Conservation (phyloP, 1,139 yeast species). For the Debaryomyces robertsiae region DNA sequence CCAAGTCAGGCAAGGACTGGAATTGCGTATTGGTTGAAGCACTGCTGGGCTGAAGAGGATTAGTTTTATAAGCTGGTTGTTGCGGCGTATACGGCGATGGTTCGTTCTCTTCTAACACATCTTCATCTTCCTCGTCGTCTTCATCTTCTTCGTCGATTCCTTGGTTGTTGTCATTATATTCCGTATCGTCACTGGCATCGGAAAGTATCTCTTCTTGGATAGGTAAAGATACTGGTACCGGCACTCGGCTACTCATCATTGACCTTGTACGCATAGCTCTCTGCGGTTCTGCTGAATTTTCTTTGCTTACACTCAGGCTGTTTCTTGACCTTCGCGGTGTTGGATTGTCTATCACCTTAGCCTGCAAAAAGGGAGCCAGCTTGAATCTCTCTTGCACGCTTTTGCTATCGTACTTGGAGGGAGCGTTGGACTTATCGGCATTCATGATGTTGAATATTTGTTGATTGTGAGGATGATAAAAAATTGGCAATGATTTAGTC, state of each 20-base stretch:
- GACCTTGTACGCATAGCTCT: slow-evolving; percentile 50
- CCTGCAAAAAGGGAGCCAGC: slow-evolving; percentile 51
- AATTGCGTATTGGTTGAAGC: slow-evolving; percentile 21
- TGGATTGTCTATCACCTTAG: slow-evolving; percentile 42
- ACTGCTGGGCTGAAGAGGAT: slow-evolving; percentile 12
- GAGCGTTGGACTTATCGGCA: slow-evolving; percentile 44
- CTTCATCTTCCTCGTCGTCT: slow-evolving; percentile 24
- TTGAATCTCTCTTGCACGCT: slow-evolving; percentile 50
- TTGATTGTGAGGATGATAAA: slow-evolving; percentile 46
- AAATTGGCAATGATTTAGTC: slow-evolving; percentile 64
- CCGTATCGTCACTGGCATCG: slow-evolving; percentile 34
- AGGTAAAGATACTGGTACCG: slow-evolving; percentile 40
- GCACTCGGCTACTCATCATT: slow-evolving; percentile 36
- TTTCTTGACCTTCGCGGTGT: slow-evolving; percentile 14
- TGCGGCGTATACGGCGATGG: slow-evolving; percentile 49
- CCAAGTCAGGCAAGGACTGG: slow-evolving; percentile 47
- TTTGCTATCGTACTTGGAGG: slow-evolving; percentile 45
- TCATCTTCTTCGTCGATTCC: slow-evolving; percentile 22
- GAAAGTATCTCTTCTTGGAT: slow-evolving; percentile 42
- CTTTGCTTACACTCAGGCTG: slow-evolving; percentile 23
- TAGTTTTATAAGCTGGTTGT: slow-evolving; percentile 36
- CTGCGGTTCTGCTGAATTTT: slow-evolving; percentile 38
- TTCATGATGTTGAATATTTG: slow-evolving; percentile 45
- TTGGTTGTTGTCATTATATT: slow-evolving; percentile 32
- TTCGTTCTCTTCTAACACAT: slow-evolving; percentile 21